phyloP scores from a whole-genome alignment of 139 green algal genomes.

The Pleodorina starrii region DNA sequence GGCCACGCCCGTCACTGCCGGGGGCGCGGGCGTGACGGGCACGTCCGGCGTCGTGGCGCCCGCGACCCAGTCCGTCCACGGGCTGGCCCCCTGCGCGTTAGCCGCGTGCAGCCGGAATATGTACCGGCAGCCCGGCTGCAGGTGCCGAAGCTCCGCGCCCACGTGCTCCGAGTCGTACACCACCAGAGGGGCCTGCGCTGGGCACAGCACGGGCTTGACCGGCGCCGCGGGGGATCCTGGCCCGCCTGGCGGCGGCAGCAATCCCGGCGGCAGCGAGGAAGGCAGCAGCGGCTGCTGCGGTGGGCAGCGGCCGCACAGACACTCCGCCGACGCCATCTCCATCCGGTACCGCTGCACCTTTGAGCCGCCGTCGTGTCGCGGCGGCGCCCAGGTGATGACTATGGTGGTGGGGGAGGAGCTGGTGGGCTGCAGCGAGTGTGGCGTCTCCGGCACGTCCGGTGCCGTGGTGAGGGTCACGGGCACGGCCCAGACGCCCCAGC shows the following conservation, averaged over 20 bases:
- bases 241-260: neutral
- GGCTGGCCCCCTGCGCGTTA: constrained; percentile 66
- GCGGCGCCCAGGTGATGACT: constrained; percentile 64
- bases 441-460: constrained; percentile 61
- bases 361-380: constrained; percentile 74
- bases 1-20: constrained; percentile 21
- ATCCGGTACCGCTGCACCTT: constrained; percentile 69
- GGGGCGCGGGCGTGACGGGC: constrained; percentile 25
- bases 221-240: neutral
- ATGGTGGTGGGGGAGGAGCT: constrained; percentile 52
- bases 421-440: constrained; percentile 36
- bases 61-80: constrained; percentile 56
- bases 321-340: constrained; percentile 59
- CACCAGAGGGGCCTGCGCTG: neutral
- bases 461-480: constrained; percentile 64
- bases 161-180: constrained; percentile 38
- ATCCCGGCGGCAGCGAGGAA: neutral
- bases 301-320: constrained; percentile 27
- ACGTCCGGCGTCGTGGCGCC: constrained; percentile 41
- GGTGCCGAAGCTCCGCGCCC: constrained; percentile 37
- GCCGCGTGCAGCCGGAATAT: constrained; percentile 68
- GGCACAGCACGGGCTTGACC: constrained; percentile 3
- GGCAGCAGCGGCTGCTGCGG: neutral
- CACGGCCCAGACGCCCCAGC: constrained; percentile 60
- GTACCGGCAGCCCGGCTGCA: constrained; percentile 66